Conservation (phyloP, 2,329 filamentous ascomycete species). For the Neodidymelliopsis sp. region DNA sequence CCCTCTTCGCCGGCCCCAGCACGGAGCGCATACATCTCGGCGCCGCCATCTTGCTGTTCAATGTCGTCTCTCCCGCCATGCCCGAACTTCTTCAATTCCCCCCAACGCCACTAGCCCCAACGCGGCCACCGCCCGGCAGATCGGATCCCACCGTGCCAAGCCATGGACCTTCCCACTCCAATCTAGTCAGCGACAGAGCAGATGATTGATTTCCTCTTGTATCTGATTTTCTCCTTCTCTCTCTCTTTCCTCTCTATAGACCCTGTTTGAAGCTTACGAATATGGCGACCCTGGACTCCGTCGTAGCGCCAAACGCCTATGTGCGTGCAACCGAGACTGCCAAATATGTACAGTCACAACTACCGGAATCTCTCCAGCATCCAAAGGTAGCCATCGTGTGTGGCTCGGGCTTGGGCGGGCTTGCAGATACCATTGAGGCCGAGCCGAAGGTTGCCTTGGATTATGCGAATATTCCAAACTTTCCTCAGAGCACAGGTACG, state of each 20-base stretch:
- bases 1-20: conserved; percentile 52
- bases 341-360: conserved; percentile 56
- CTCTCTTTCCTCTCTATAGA: neutral
- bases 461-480: conserved; percentile 68
- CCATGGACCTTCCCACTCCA: conserved; percentile 35
- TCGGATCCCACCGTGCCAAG: conserved; percentile 41
- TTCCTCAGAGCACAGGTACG: conserved; percentile 66
- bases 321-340: conserved; percentile 59
- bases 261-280: neutral
- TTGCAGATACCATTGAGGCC: conserved; percentile 63
- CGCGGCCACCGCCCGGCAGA: conserved; percentile 38
- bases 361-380: conserved; percentile 59
- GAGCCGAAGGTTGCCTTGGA: conserved; percentile 61
- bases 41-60: conserved; percentile 51
- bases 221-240: neutral
- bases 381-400: conserved; percentile 70
- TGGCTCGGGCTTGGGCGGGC: conserved; percentile 68
- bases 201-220: neutral
- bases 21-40: conserved; percentile 55
- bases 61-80: conserved; percentile 12
- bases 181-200: too few species aligned
- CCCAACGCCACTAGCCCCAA: conserved; percentile 30
- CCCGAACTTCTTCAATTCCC: conserved; percentile 33
- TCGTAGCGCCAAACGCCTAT: conserved; percentile 48
- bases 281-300: conserved; percentile 18